Percentiles rank a stretch among this genome's conserved stretches.
Evolutionary conservation across 169 alveolate genomes (phyloP).

Genomic region (Neospora caninum): DNA sequence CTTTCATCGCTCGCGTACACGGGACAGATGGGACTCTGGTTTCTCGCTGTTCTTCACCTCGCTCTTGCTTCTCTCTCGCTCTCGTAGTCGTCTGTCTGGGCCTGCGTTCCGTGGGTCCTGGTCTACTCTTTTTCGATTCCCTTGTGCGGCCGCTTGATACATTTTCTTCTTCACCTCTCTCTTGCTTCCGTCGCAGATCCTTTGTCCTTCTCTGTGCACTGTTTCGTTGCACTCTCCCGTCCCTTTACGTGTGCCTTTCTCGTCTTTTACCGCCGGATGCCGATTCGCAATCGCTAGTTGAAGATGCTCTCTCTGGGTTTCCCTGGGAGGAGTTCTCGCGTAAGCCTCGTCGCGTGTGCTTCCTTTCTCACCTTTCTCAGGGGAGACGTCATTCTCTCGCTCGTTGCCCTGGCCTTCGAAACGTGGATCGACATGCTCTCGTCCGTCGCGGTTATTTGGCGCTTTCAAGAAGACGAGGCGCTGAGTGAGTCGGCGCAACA

Average conservation of each 20-base stretch:
- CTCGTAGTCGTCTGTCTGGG: neutral
- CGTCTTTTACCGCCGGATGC: too few species aligned
- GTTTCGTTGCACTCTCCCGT: neutral
- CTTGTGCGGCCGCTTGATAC: neutral
- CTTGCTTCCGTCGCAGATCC: neutral
- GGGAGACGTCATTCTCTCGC: conserved; percentile 3
- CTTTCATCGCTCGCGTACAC: neutral
- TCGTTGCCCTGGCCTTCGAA: conserved; percentile 21
- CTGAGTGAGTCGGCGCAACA: neutral
- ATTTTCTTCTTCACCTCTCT: too few species aligned
- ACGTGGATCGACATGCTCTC: conserved; percentile 33
- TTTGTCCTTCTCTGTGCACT: neutral
- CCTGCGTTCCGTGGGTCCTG: neutral
- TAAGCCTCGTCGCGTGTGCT: neutral
- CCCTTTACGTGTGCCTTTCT: too few species aligned
- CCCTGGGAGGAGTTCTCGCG: too few species aligned
- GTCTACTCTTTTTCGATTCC: neutral
- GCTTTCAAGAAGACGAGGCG: conserved; percentile 6
- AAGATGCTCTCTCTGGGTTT: too few species aligned
- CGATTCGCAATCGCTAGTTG: too few species aligned
- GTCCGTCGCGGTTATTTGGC: conserved; percentile 21
- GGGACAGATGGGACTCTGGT: neutral
- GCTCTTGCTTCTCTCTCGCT: neutral
- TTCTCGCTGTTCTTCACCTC: neutral
- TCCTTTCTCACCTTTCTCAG: neutral